A percentile compares a stretch with the other conserved stretches of the same genome.
Evolutionary conservation across 2,329 filamentous ascomycete genomes (phyloP).

Genomic region (Trichoderma sp.): DNA sequence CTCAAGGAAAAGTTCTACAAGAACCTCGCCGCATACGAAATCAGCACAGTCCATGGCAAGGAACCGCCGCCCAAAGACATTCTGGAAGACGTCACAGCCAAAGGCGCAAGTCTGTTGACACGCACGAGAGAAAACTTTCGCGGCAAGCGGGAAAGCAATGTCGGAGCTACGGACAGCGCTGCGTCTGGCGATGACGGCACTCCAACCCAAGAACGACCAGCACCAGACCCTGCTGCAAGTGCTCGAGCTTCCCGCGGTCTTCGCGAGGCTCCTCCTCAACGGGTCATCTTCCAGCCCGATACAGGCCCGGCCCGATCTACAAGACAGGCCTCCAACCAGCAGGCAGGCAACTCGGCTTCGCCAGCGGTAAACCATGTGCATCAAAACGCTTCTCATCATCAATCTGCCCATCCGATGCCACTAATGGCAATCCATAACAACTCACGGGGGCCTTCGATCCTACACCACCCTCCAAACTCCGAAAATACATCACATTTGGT

Average conservation of each 20-base stretch:
- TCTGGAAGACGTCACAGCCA: slow-evolving; percentile 82
- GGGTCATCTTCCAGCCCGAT: slow-evolving; percentile 84
- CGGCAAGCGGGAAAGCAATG: slow-evolving; percentile 48
- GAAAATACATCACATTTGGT: slow-evolving; percentile 63
- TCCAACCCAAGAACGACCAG: slow-evolving; percentile 54
- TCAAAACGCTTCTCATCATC: slow-evolving; percentile 34
- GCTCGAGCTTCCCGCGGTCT: slow-evolving; percentile 64
- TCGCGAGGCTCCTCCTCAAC: slow-evolving; percentile 80
- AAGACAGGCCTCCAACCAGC: slow-evolving; percentile 56
- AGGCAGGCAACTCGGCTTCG: slow-evolving; percentile 32
- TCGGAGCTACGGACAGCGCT: slow-evolving; percentile 58
- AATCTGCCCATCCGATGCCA: slow-evolving; percentile 35
- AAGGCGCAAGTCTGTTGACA: slow-evolving; percentile 76
- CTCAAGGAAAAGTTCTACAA: slow-evolving; percentile 90
- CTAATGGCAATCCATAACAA: slow-evolving; percentile 35
- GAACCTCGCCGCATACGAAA: slow-evolving; percentile 85
- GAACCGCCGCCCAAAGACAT: slow-evolving; percentile 88
- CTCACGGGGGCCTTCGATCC: slow-evolving; percentile 46
- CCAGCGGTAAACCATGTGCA: slow-evolving; percentile 31
- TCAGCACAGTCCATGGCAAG: slow-evolving; percentile 72
- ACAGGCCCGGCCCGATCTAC: slow-evolving; percentile 64
- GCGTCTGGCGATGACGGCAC: slow-evolving; percentile 63
- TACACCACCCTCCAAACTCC: slow-evolving; percentile 55
- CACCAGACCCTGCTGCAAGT: slow-evolving; percentile 54
- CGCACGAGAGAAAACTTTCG: slow-evolving; percentile 77